phyloP scores from a whole-genome alignment of 2,329 filamentous ascomycete genomes.

The Fusarium mundagurra region DNA sequence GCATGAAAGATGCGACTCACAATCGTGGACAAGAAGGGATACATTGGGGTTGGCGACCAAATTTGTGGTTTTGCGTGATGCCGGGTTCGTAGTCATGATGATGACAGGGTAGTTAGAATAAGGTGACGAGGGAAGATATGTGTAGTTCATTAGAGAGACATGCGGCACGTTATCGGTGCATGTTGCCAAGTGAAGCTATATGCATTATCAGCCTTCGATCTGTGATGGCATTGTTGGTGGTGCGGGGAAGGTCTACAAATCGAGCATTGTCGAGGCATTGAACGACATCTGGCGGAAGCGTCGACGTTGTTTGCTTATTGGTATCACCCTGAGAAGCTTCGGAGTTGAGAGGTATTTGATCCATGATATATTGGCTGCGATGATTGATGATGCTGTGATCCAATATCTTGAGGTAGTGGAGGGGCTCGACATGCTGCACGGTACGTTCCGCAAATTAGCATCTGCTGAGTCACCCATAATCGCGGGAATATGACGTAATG shows the following conservation, averaged over 20 bases:
- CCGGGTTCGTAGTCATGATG: conserved; percentile 89
- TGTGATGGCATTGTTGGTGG: conserved; percentile 12
- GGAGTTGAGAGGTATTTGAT: conserved; percentile 77
- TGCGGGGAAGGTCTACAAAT: conserved; percentile 71
- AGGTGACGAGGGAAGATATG: conserved; percentile 85
- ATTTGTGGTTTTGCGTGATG: conserved; percentile 83
- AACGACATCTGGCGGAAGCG: conserved; percentile 84
- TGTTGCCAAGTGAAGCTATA: conserved; percentile 92
- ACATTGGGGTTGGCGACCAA: conserved; percentile 86
- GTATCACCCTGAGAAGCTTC: conserved; percentile 79
- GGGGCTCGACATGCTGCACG: conserved; percentile 21
- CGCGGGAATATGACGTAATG: conserved; percentile 41
- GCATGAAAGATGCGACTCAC: conserved; percentile 47
- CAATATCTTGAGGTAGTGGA: not conserved
- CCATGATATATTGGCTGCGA: conserved; percentile 51
- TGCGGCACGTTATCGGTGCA: conserved; percentile 85
- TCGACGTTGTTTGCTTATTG: conserved; percentile 73
- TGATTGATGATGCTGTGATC: conserved; percentile 24
- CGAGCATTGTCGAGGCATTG: conserved; percentile 93
- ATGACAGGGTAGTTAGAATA: conserved; percentile 80
- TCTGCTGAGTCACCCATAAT: conserved; percentile 24
- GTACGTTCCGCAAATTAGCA: conserved; percentile 29
- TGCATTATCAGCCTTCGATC: conserved; percentile 8
- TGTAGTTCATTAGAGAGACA: conserved; percentile 99
- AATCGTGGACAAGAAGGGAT: conserved; percentile 96